phyloP scores from a whole-genome alignment of 1,284 basidiomycete genomes.

The Apiotrichum akiyoshidainum region DNA sequence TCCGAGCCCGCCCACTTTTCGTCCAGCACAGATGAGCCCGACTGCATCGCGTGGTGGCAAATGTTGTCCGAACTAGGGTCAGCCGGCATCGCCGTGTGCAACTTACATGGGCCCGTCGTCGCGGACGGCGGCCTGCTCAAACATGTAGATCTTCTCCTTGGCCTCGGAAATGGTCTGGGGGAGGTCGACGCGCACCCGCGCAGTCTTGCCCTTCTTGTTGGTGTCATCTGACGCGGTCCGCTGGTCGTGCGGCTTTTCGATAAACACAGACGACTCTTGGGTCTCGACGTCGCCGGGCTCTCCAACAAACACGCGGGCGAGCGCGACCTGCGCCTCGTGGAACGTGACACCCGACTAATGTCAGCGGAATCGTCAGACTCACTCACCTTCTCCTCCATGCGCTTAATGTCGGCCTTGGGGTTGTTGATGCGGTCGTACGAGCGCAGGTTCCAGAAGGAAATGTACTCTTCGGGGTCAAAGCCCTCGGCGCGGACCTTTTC shows the following conservation, averaged over 20 bases:
- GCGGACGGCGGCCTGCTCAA: conserved; percentile 61
- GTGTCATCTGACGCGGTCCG: conserved; percentile 59
- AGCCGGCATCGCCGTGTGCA: background rate
- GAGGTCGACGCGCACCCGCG: conserved; percentile 50
- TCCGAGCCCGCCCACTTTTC: conserved; percentile 79
- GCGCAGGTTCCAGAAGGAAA: conserved; percentile 81
- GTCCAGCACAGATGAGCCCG: conserved; percentile 59
- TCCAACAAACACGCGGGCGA: conserved; percentile 75
- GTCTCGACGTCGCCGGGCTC: conserved; percentile 32
- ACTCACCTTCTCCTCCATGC: conserved; percentile 61
- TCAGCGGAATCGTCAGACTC: conserved; percentile 8
- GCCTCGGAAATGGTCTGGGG: conserved; percentile 66
- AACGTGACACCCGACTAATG: conserved; percentile 68
- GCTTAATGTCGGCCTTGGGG: conserved; percentile 59
- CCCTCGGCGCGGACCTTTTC: conserved; percentile 75
- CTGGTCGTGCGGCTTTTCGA: conserved; percentile 54
- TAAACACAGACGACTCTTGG: conserved; percentile 48
- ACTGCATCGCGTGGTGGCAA: conserved; percentile 69
- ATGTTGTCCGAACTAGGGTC: conserved; percentile 43
- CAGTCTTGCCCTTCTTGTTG: conserved; percentile 46
- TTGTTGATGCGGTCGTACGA: conserved; percentile 88
- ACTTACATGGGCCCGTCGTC: conserved; percentile 38
- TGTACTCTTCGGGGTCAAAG: conserved; percentile 64
- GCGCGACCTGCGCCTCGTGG: conserved; percentile 78
- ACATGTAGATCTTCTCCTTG: conserved; percentile 60